A percentile compares a stretch with the other conserved stretches of the same genome.
Conservation (phyloP, 78 protist genomes). For the Dictyostelium brefeldianum region DNA sequence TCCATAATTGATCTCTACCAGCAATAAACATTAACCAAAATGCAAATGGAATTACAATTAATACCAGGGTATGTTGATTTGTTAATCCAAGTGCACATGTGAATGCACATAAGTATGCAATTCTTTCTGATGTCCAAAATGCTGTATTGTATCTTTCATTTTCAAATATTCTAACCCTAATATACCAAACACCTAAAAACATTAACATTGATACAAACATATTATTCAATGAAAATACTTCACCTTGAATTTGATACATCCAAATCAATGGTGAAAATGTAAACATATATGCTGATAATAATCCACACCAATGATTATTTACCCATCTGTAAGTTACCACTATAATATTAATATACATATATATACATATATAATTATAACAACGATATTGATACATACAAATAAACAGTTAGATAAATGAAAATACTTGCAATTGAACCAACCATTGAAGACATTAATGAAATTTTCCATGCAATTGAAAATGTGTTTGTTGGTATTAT, state of each 20-base stretch:
- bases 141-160: slow-evolving; percentile 35
- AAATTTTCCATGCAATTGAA: slow-evolving; percentile 49
- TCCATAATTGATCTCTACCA: slow-evolving; percentile 59
- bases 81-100: slow-evolving; percentile 78
- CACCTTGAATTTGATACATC: slow-evolving; percentile 87
- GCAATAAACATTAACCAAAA: slow-evolving; percentile 57
- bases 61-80: slow-evolving; percentile 91
- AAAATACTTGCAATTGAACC: slow-evolving; percentile 41
- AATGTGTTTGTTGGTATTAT: not conserved
- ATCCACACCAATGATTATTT: slow-evolving; percentile 45
- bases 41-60: slow-evolving; percentile 77
- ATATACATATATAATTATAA: no score
- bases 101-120: slow-evolving; percentile 81
- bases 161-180: slow-evolving; percentile 41
- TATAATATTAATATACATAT: not conserved
- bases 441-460: slow-evolving; percentile 70
- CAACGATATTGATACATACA: no score
- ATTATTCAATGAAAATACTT: slow-evolving; percentile 92
- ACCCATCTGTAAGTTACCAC: slow-evolving; percentile 22
- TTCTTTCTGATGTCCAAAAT: slow-evolving; percentile 54
- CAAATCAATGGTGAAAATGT: slow-evolving; percentile 87
- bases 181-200: slow-evolving; percentile 50
- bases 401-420: slow-evolving; percentile 36
- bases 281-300: slow-evolving; percentile 62
- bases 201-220: slow-evolving; percentile 57